Conservation (phyloP, 495 filamentous ascomycete genomes). For the Podospora pseudoanserina region DNA sequence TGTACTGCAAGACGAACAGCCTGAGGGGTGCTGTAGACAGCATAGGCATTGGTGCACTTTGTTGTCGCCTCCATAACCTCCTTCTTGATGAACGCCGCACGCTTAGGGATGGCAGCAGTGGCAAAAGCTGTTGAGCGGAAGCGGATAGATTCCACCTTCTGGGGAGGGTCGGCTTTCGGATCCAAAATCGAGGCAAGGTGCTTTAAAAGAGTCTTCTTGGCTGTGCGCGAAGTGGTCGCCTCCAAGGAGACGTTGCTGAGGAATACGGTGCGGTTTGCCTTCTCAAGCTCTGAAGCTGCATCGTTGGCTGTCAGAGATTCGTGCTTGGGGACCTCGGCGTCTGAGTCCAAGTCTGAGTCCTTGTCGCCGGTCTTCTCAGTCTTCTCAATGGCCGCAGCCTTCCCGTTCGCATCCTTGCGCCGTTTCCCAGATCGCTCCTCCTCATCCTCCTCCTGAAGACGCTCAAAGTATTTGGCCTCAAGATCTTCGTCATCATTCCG, state of each 20-base stretch:
- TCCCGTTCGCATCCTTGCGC: slow-evolving; percentile 39
- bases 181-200: slow-evolving; percentile 58
- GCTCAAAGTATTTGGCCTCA: slow-evolving; percentile 76
- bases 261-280: slow-evolving; percentile 87
- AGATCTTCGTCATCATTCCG: slow-evolving; percentile 67
- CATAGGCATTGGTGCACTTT: slow-evolving; percentile 92
- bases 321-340: slow-evolving; percentile 39
- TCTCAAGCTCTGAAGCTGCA: slow-evolving; percentile 62
- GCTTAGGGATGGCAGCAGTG: slow-evolving; percentile 73
- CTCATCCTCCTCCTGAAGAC: slow-evolving; percentile 54
- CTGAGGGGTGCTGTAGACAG: slow-evolving; percentile 68
- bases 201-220: slow-evolving; percentile 67
- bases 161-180: slow-evolving; percentile 42
- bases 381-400: slow-evolving; percentile 24
- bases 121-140: slow-evolving; percentile 90
- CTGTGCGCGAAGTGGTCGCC: slow-evolving; percentile 75
- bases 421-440: slow-evolving; percentile 42
- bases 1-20: slow-evolving; percentile 73
- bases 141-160: slow-evolving; percentile 82
- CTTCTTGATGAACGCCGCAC: slow-evolving; percentile 80
- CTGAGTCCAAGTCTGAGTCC: slow-evolving; percentile 31
- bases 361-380: slow-evolving; percentile 21
- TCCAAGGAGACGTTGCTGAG: slow-evolving; percentile 82
- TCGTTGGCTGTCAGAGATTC: slow-evolving; percentile 48
- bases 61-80: slow-evolving; percentile 83